Evolutionary conservation across 352 stramenopile species (phyloP).

Genomic region (Phytophthora foliorum): DNA sequence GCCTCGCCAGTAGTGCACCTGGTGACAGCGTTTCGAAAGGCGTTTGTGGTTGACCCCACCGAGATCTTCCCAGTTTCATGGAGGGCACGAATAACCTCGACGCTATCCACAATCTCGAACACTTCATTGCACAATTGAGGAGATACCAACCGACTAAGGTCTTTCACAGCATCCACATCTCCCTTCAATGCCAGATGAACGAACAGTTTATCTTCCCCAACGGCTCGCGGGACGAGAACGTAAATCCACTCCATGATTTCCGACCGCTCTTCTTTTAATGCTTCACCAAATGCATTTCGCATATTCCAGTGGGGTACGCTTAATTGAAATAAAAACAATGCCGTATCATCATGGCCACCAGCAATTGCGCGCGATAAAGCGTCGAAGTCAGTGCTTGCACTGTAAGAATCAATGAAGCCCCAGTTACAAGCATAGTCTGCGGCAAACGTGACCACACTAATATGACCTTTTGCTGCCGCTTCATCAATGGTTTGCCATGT

Average conservation of each 20-base stretch:
- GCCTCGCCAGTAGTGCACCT: not conserved
- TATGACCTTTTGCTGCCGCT: conserved; percentile 20
- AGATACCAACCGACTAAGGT: too few species aligned
- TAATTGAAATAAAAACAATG: conserved; percentile 12
- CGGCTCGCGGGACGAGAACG: not conserved
- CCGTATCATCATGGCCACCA: conserved; percentile 7
- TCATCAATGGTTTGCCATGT: conserved; percentile 9
- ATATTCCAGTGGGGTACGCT: conserved; percentile 11
- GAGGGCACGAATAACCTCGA: not conserved
- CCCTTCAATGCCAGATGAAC: not conserved
- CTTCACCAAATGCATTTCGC: conserved; percentile 8
- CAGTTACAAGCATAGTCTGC: conserved; percentile 9
- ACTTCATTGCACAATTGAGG: too few species aligned
- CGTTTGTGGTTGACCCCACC: not conserved
- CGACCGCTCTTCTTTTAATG: not conserved
- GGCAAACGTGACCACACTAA: conserved; percentile 5
- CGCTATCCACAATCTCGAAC: too few species aligned
- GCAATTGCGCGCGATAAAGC: conserved; percentile 8
- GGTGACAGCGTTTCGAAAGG: not conserved
- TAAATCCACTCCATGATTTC: not conserved
- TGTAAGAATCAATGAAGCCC: conserved; percentile 12
- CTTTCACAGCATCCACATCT: too few species aligned
- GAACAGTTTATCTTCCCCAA: not conserved
- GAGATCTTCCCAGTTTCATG: not conserved
- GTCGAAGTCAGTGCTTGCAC: not conserved